These are phyloP conservation scores for Blastobotrys indianensis DNA, from an alignment of 1,139 yeast genomes.

Conservation along the genomic window DNA sequence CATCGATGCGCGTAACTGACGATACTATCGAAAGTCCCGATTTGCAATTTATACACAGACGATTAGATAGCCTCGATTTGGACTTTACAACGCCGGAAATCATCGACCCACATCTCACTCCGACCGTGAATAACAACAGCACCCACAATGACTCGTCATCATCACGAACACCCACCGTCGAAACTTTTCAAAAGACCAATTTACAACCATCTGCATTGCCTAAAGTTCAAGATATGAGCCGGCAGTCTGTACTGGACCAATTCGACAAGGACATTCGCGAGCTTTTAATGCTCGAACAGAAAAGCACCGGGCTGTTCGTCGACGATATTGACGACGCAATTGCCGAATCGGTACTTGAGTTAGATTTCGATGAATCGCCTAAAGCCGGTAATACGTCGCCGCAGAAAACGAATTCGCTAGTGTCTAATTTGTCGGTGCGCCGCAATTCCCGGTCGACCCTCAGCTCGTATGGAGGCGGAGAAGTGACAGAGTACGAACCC, in stretches of 20 bases:
- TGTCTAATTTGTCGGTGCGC: not conserved
- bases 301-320: not conserved
- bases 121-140: not conserved
- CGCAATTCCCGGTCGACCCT: slow-evolving; percentile 13
- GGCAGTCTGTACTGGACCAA: slow-evolving; percentile 18
- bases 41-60: no score
- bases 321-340: not conserved
- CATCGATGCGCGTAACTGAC: no score
- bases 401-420: no score
- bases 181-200: not conserved
- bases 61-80: no score
- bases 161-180: slow-evolving; percentile 1
- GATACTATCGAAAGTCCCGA: no score
- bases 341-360: no score
- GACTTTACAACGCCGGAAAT: no score
- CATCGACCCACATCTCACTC: not conserved
- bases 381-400: not conserved
- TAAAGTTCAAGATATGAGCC: slow-evolving; percentile 12
- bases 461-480: slow-evolving; percentile 13
- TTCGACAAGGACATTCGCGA: slow-evolving; percentile 21
- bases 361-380: not conserved
- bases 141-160: not conserved
- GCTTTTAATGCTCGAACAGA: slow-evolving; percentile 13
- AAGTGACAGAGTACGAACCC: slow-evolving; percentile 10
- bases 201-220: not conserved